These are phyloP conservation scores for Nephelium lappaceum DNA, from an alignment of 345 rosid species.

Conservation along the genomic window DNA sequence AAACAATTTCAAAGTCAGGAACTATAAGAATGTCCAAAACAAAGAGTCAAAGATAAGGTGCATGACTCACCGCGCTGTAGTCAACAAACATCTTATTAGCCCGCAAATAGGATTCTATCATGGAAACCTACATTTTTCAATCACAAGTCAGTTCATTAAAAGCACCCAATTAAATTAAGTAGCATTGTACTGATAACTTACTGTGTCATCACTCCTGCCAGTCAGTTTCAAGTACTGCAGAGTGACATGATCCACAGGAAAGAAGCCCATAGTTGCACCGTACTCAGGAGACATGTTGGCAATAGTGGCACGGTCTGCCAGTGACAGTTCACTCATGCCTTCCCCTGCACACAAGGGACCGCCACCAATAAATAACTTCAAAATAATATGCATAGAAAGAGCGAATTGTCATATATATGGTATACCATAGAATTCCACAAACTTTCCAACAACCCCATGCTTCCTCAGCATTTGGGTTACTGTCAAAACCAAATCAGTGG, in stretches of 20 bases:
- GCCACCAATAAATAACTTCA: constrained; percentile 14
- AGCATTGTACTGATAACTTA: constrained; percentile 27
- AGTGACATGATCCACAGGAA: constrained; percentile 93
- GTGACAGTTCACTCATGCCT: constrained; percentile 85
- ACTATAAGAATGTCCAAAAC: constrained; percentile 12
- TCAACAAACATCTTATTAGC: constrained; percentile 92
- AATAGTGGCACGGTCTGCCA: constrained; percentile 97
- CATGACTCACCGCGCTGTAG: constrained; percentile 69
- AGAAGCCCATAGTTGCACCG: constrained; percentile 98
- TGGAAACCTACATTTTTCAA: constrained; percentile 50
- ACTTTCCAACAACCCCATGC: constrained; percentile 97
- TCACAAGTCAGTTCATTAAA: constrained; percentile 21
- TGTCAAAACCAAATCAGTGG: constrained; percentile 93
- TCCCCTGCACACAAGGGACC: constrained; percentile 51
- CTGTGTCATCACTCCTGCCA: constrained; percentile 80
- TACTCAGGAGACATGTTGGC: constrained; percentile 99
- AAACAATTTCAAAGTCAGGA: constrained; percentile 18
- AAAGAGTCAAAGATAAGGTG: neutral
- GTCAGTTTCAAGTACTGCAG: constrained; percentile 85
- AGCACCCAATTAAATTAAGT: neutral
- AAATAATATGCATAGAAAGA: neutral
- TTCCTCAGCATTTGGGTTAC: constrained; percentile 93
- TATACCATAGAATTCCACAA: constrained; percentile 81
- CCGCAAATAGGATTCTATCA: constrained; percentile 89
- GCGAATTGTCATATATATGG: neutral